Evolutionary conservation across 2,329 filamentous ascomycete species (phyloP).

Genomic region (Aspergillus sp.): DNA sequence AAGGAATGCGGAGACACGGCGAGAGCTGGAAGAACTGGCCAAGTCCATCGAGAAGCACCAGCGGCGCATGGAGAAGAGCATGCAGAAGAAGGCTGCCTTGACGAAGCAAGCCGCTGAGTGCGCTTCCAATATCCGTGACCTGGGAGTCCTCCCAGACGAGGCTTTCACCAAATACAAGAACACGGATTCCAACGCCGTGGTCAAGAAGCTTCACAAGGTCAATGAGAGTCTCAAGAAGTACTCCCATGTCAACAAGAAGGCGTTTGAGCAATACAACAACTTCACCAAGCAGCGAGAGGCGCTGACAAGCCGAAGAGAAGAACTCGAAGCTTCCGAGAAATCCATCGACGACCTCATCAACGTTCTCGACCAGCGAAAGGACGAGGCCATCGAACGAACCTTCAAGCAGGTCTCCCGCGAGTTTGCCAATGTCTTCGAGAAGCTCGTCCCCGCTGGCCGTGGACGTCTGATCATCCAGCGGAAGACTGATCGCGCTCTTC

Average conservation of each 20-base stretch:
- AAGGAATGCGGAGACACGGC: slow-evolving; percentile 64
- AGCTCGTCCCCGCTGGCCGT: slow-evolving; percentile 89
- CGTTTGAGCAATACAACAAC: slow-evolving; percentile 97
- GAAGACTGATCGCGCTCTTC: slow-evolving; percentile 70
- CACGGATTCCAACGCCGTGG: slow-evolving; percentile 74
- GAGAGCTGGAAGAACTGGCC: slow-evolving; percentile 73
- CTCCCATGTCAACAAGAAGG: slow-evolving; percentile 98
- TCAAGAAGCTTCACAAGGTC: slow-evolving; percentile 78
- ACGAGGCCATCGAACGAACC: slow-evolving; percentile 95
- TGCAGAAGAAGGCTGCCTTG: slow-evolving; percentile 81
- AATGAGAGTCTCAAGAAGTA: slow-evolving; percentile 95
- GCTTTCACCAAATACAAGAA: slow-evolving; percentile 89
- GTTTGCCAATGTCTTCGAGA: slow-evolving; percentile 90
- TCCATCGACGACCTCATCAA: slow-evolving; percentile 92
- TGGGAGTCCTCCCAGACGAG: slow-evolving; percentile 91
- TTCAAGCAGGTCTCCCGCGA: slow-evolving; percentile 97
- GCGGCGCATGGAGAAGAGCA: slow-evolving; percentile 86
- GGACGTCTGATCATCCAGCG: slow-evolving; percentile 91
- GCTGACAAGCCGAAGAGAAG: slow-evolving; percentile 78
- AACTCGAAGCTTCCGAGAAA: slow-evolving; percentile 80
- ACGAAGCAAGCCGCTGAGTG: slow-evolving; percentile 77
- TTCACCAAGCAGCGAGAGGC: slow-evolving; percentile 92
- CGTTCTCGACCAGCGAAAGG: slow-evolving; percentile 90
- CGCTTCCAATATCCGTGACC: slow-evolving; percentile 83
- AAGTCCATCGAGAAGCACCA: slow-evolving; percentile 80